Evolutionary conservation across 345 rosid species (phyloP).

Genomic region (Salix brachista): DNA sequence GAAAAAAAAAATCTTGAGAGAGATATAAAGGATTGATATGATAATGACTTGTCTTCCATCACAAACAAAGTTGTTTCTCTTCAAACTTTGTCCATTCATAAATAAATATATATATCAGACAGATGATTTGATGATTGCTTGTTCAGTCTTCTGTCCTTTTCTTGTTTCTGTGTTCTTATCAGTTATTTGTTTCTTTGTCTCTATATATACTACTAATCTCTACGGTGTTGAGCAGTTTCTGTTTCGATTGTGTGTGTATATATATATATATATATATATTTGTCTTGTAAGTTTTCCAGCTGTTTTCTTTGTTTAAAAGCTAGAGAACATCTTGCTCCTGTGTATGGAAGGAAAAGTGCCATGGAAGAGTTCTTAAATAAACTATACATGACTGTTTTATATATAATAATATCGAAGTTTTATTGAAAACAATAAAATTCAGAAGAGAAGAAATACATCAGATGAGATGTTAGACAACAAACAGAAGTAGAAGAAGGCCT

Average conservation of each 20-base stretch:
- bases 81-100: not conserved
- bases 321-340: not conserved
- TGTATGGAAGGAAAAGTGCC: not conserved
- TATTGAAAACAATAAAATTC: too few relatives aligned
- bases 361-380: not conserved
- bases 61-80: conserved; percentile 5
- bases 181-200: not conserved
- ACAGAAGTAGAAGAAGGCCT: too few relatives aligned
- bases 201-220: not conserved
- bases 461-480: too few relatives aligned
- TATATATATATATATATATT: too few relatives aligned
- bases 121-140: not conserved
- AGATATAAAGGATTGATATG: not conserved
- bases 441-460: too few relatives aligned
- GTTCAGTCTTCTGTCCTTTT: not conserved
- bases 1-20: not conserved
- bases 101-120: too few relatives aligned
- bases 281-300: not conserved
- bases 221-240: too few relatives aligned
- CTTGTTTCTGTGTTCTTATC: not conserved
- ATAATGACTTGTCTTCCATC: conserved; percentile 12
- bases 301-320: conserved; percentile 1
- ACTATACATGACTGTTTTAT: not conserved
- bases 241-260: too few relatives aligned
- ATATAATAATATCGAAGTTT: too few relatives aligned